phyloP scores from a whole-genome alignment of 2,329 filamentous ascomycete genomes.

The Chaetomiaceae sp. region DNA sequence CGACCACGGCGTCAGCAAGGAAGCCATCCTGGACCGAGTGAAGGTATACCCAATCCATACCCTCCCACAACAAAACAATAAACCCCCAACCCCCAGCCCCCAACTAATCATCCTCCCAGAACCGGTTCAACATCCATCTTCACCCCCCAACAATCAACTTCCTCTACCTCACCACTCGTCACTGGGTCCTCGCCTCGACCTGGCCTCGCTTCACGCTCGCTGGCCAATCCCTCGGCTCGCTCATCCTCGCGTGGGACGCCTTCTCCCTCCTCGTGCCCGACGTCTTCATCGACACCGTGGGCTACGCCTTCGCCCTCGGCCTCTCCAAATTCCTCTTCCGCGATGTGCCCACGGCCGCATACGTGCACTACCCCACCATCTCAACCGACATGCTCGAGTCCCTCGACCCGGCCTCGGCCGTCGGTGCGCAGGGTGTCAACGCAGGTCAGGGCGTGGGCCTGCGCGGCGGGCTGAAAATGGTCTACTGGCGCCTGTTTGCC shows the following conservation, averaged over 20 bases:
- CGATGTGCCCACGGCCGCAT: constrained; percentile 77
- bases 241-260: constrained; percentile 85
- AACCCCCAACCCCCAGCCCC: background rate
- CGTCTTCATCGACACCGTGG: constrained; percentile 96
- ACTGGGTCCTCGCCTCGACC: constrained; percentile 78
- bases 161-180: constrained; percentile 82
- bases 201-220: constrained; percentile 92
- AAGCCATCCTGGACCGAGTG: constrained; percentile 71
- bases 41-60: constrained; percentile 46
- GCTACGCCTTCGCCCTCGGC: constrained; percentile 86
- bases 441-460: constrained; percentile 73
- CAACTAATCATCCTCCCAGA: constrained; percentile 41
- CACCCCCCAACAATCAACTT: constrained; percentile 80
- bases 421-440: constrained; percentile 69
- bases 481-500: constrained; percentile 87
- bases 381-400: constrained; percentile 95
- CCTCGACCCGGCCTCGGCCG: constrained; percentile 58
- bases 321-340: constrained; percentile 79
- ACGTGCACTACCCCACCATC: constrained; percentile 97
- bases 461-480: constrained; percentile 66
- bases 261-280: constrained; percentile 90
- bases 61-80: too few relatives aligned
- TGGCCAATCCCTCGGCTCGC: constrained; percentile 86
- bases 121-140: constrained; percentile 87
- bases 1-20: constrained; percentile 82